Evolutionary conservation across 2,329 filamentous ascomycete species (phyloP).

Genomic region (Teratosphaeriaceae sp.): DNA sequence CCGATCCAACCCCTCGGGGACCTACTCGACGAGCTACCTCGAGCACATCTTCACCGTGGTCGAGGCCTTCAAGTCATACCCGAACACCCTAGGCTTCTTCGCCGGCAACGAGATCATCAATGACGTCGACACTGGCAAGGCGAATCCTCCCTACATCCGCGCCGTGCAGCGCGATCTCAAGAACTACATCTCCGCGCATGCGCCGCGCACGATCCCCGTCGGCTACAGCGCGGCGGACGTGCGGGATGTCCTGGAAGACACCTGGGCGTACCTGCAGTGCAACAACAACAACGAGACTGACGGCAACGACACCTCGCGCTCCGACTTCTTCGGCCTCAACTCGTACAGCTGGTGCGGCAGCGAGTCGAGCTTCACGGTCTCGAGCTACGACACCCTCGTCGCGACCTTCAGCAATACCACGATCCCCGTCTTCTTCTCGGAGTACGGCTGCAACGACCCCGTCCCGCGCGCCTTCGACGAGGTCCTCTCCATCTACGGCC

Average conservation of each 20-base stretch:
- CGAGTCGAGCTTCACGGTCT: conserved; percentile 55
- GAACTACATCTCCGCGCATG: conserved; percentile 57
- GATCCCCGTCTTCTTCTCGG: conserved; percentile 75
- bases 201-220: conserved; percentile 53
- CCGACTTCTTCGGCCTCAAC: conserved; percentile 73
- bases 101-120: conserved; percentile 64
- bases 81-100: conserved; percentile 61
- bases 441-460: conserved; percentile 71
- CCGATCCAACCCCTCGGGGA: conserved; percentile 46
- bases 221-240: conserved; percentile 71
- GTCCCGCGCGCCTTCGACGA: conserved; percentile 70
- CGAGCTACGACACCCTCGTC: conserved; percentile 58
- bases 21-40: conserved; percentile 51
- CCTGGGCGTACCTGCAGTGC: conserved; percentile 71
- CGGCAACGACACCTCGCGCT: conserved; percentile 51
- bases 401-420: conserved; percentile 58
- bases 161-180: conserved; percentile 62
- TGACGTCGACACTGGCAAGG: conserved; percentile 44
- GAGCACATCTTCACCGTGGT: conserved; percentile 55
- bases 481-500: conserved; percentile 63
- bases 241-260: conserved; percentile 63
- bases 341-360: conserved; percentile 69
- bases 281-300: conserved; percentile 45
- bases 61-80: conserved; percentile 60
- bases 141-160: conserved; percentile 52